Percentiles rank a stretch among this genome's conserved stretches.
Conservation (phyloP, 2,329 filamentous ascomycete species). For the Calonectria pauciramosa region DNA sequence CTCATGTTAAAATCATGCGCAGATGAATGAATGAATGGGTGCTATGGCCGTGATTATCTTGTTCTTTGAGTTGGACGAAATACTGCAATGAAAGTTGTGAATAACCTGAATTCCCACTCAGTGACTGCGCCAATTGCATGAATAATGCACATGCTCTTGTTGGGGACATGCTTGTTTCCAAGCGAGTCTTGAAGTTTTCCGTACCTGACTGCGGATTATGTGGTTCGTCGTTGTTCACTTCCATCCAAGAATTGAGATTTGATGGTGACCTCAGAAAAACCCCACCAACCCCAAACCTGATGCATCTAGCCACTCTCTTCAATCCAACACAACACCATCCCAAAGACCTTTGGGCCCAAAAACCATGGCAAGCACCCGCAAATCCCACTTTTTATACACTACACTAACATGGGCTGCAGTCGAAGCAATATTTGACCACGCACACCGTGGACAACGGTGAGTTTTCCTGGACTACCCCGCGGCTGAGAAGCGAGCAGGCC, state of each 20-base stretch:
- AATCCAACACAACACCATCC: constrained; percentile 45
- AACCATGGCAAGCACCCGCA: constrained; percentile 45
- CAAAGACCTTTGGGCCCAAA: constrained; percentile 13
- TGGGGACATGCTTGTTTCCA: neutral
- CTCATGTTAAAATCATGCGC: constrained; percentile 2
- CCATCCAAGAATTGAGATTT: neutral
- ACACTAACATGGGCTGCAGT: constrained; percentile 66
- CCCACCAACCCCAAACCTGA: constrained; percentile 21
- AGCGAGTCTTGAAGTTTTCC: too few species aligned
- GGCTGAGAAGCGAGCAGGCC: constrained; percentile 25
- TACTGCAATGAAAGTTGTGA: neutral
- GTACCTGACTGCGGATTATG: neutral
- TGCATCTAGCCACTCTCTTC: constrained; percentile 37
- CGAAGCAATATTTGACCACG: constrained; percentile 97
- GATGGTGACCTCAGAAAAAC: constrained; percentile 21
- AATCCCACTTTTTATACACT: neutral
- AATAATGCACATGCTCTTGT: too few species aligned
- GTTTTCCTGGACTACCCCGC: constrained; percentile 49
- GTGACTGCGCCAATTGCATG: neutral
- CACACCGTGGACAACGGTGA: constrained; percentile 90
- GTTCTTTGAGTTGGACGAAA: neutral
- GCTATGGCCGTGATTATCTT: neutral
- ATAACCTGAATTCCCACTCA: neutral
- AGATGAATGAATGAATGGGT: neutral
- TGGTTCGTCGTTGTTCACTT: neutral